A percentile compares a stretch with the other conserved stretches of the same genome.
Conservation (phyloP, 768 basidiomycete species). For the Xerocomellus intermedius region DNA sequence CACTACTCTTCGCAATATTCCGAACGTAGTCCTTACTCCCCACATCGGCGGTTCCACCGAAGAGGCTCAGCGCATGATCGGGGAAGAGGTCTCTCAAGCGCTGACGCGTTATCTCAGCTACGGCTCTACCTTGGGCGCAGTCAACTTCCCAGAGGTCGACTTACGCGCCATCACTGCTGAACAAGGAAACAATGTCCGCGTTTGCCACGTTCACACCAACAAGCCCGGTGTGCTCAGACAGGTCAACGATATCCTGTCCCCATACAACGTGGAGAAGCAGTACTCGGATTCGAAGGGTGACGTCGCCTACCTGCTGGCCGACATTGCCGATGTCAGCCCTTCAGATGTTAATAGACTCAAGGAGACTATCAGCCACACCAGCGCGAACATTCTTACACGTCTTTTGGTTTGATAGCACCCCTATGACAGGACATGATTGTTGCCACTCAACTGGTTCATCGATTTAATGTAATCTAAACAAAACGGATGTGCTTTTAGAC, state of each 20-base stretch:
- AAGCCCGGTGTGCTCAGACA: conserved; percentile 91
- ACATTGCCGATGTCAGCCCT: conserved; percentile 88
- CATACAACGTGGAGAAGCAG: conserved; percentile 99
- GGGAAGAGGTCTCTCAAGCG: conserved; percentile 87
- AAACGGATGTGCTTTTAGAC: not conserved
- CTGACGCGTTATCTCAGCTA: conserved; percentile 88
- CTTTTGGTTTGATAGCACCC: conserved; percentile 57
- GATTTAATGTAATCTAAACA: conserved; percentile 16
- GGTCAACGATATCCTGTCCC: conserved; percentile 91
- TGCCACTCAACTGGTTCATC: conserved; percentile 54
- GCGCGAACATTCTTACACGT: conserved; percentile 87
- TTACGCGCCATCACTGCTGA: conserved; percentile 87
- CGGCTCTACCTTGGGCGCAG: conserved; percentile 87
- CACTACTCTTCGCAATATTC: conserved; percentile 65
- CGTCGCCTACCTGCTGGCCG: conserved; percentile 93
- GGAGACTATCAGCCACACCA: conserved; percentile 73
- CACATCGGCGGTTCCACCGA: conserved; percentile 99
- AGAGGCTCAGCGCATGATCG: conserved; percentile 97
- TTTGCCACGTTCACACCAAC: conserved; percentile 96
- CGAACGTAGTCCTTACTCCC: conserved; percentile 95
- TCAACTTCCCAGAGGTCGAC: conserved; percentile 99
- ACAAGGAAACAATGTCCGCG: conserved; percentile 75
- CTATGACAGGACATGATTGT: not conserved
- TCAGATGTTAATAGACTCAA: conserved; percentile 75
- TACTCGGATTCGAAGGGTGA: conserved; percentile 97